Conservation (phyloP, 73 alveolate species). For the Tetrahymena thermophila region DNA sequence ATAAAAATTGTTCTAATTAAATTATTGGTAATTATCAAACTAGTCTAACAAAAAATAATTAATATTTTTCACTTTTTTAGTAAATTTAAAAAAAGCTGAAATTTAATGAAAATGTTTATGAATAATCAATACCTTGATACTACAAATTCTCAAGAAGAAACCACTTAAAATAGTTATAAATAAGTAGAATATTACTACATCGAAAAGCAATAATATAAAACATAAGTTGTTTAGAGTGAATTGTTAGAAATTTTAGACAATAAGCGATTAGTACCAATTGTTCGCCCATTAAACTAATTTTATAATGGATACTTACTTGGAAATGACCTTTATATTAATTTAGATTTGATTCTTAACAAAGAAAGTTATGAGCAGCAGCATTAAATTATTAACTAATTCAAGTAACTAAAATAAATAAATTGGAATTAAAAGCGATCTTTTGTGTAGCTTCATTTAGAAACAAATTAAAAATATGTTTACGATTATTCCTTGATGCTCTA, state of each 20-base stretch:
- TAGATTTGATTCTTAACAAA: not conserved
- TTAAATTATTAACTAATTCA: not conserved
- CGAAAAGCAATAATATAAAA: not conserved
- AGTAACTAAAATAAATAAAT: not conserved
- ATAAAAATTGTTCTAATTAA: not conserved
- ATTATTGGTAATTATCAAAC: not conserved
- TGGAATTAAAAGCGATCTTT: not conserved
- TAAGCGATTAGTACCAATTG: not conserved
- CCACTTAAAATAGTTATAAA: not conserved
- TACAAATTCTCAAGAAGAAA: not conserved
- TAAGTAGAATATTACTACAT: not conserved
- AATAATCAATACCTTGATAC: not conserved
- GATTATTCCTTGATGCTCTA: not conserved
- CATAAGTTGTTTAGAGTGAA: not conserved
- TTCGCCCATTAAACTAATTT: not conserved
- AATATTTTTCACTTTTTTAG: no score
- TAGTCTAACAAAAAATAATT: no score
- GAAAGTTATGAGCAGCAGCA: not conserved
- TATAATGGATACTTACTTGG: not conserved
- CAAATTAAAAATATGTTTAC: not conserved
- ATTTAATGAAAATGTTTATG: not conserved
- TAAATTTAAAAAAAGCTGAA: not conserved
- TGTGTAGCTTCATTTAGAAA: not conserved
- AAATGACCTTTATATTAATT: not conserved
- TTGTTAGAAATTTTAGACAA: not conserved